Base-by-base conservation (phyloP, 2,329 filamentous ascomycete species). In the Bipolaris cookei region DNA sequence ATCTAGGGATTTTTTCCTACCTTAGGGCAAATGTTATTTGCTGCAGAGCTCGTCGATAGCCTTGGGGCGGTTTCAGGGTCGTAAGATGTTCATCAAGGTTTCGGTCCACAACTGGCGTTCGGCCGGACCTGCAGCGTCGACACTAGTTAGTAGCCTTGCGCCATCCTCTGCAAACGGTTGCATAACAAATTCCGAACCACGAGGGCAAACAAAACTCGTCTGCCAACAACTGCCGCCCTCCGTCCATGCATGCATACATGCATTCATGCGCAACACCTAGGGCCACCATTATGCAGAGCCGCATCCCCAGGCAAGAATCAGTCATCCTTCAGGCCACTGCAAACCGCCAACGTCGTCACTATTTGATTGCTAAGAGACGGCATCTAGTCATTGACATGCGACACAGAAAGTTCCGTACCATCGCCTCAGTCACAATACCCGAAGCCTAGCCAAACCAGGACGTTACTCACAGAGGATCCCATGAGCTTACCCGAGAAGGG, bases 21-120 rank as follows among this genome's bases (percentile, higher is more conserved):
- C 47, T 45, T 20, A 49, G 20, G 20, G 23, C 18, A 54, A 58
- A 58, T 6, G 39, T 47, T 58, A 50, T 50, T 42, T 39, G 43
- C 23, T 53, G 34, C 44, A 11, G 21, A 25, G 23, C 14, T 14
- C 16, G 30, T 28, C 41, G 20, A 14, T 44, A 46, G 57, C 54
- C 51, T 58, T 56, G 35, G 64, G 49, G 59, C 43, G 42, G 66
- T 68, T 68, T 67, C 64, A 67, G 51, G 54, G 45, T 30, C 13
- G 57, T 61, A 58, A 50, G 56, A 64, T 49, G 48, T 54, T 46
- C 62, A 55, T 55, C 59, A 61, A 61, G 53, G 64, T 56, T 62
- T 58, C 57, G 54, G 58, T 51, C 64, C 64, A 63, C 61, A 56
- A 62, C 47, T 54, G 56, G 30, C 48, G 44, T 61, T 63, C 61